Conservation (phyloP, 345 rosid species). For the Populus deltoides region DNA sequence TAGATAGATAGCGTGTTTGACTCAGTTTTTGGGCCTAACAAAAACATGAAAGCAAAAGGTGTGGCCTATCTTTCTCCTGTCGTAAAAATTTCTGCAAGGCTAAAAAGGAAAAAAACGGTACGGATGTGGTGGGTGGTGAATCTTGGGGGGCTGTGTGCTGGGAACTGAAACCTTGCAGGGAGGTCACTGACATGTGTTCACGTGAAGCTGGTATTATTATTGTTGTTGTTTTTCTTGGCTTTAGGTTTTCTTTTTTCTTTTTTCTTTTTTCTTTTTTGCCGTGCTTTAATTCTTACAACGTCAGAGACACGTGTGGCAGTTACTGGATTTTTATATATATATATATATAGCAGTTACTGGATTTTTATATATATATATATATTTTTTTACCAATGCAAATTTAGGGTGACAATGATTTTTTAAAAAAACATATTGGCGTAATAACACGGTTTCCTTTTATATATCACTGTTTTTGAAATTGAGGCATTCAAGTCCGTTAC, state of each 20-base stretch:
- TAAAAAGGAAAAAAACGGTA: neutral
- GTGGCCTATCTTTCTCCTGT: neutral
- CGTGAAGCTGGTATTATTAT: conserved; percentile 8
- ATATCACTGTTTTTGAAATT: too few relatives aligned
- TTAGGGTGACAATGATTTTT: neutral
- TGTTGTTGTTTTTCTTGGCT: neutral
- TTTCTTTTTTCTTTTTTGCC: neutral
- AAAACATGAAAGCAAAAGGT: neutral
- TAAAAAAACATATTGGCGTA: too few relatives aligned
- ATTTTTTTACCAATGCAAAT: neutral
- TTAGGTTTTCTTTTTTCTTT: neutral
- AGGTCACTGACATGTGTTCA: conserved; percentile 21
- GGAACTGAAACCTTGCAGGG: neutral
- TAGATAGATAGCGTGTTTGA: conserved; percentile 17
- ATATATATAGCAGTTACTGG: neutral
- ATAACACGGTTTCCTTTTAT: too few relatives aligned
- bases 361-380: too few relatives aligned
- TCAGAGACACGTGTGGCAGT: neutral
- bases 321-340: too few relatives aligned
- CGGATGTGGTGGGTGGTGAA: conserved; percentile 1
- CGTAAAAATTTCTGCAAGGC: neutral
- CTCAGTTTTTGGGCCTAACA: conserved; percentile 5
- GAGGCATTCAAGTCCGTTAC: too few relatives aligned
- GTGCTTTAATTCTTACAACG: conserved; percentile 8
- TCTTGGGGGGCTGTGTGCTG: neutral